A percentile compares a stretch with the other conserved stretches of the same genome.
These are phyloP conservation scores for Harringtonia lauricola DNA, from an alignment of 2,329 filamentous ascomycete species.

Conservation along the genomic window DNA sequence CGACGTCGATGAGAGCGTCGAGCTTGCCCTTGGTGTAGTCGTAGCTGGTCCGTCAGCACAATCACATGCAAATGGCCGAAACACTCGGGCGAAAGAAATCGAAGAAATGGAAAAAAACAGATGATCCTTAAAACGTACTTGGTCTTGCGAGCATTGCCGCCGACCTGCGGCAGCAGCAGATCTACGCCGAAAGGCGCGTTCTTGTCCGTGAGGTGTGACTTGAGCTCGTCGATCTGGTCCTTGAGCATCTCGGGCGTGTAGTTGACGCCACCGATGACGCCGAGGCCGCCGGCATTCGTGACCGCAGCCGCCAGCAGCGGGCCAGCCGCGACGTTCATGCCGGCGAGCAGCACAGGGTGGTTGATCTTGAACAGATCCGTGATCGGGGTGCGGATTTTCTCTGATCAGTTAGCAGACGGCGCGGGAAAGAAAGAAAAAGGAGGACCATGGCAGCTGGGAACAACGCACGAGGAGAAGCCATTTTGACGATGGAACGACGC, in stretches of 20 bases:
- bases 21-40: conserved; percentile 99
- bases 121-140: conserved; percentile 43
- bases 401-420: conserved; percentile 28
- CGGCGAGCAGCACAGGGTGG: conserved; percentile 88
- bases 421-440: background rate
- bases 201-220: conserved; percentile 79
- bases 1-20: conserved; percentile 75
- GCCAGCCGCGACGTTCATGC: conserved; percentile 98
- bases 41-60: too few species aligned
- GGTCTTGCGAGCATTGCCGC: conserved; percentile 87
- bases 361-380: conserved; percentile 98
- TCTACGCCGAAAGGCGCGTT: conserved; percentile 93
- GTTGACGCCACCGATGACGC: conserved; percentile 89
- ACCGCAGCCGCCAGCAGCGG: conserved; percentile 94
- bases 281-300: conserved; percentile 90
- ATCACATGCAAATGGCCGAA: too few species aligned
- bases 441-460: conserved; percentile 1
- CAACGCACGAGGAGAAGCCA: conserved; percentile 72
- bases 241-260: conserved; percentile 97
- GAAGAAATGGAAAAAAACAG: conserved; percentile 10
- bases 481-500: conserved; percentile 21
- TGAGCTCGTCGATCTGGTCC: conserved; percentile 91
- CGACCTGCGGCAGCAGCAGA: conserved; percentile 85
- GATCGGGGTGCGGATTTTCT: conserved; percentile 79
- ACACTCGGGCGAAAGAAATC: background rate